Evolutionary conservation across 805 yeast genomes (phyloP), one percentile per base, ranked within the genome.

Genomic region (Cyberlindnera maritima): DNA sequence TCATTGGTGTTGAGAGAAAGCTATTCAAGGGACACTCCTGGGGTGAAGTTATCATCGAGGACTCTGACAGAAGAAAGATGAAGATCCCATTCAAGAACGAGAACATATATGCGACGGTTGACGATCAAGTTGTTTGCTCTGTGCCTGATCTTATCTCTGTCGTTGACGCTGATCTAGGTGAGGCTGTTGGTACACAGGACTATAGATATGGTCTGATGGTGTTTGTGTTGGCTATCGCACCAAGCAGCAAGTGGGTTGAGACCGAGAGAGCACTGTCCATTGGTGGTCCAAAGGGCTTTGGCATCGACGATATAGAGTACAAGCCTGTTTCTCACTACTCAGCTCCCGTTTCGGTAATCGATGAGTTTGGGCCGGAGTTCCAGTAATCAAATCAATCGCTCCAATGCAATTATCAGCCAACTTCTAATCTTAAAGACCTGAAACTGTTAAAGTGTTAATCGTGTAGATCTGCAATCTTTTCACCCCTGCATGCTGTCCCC

Each of bases 121-220:
- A 57, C 34, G 53, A 54, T 25, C 56, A 63, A 43, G 56, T 65
- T n/a, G 63, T 71, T 11, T 63, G 70, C 44, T 62, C 74, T 5
- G 77, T 72, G 35, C 79, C 79, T n/a, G 78, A 74, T 53, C 52
- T 74, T 43, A 71, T 74, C 49, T 53, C 75, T 2, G 74, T 74
- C 9, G 54, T 67, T 41, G 75, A 73, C 54, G 57, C 66, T 9
- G 73, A 70, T 34, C 60, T 67, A 28, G 77, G 77, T 32, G 76
- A 70, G 46, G 76, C 76, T 13, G 68, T 72, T 11, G 77, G 77
- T 9, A 72, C 76, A 2, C 75, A 71, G n/a, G 78, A 74, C 32
- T 74, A 72, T 53, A 54, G 76, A 35, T 73, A 73, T 52, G 77
- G 78, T 5, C 47, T 74, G 41, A 44, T 68, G 33, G 77, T 73